Base-by-base conservation (phyloP, 2,329 filamentous ascomycete genomes). In the Botrytis porri region DNA sequence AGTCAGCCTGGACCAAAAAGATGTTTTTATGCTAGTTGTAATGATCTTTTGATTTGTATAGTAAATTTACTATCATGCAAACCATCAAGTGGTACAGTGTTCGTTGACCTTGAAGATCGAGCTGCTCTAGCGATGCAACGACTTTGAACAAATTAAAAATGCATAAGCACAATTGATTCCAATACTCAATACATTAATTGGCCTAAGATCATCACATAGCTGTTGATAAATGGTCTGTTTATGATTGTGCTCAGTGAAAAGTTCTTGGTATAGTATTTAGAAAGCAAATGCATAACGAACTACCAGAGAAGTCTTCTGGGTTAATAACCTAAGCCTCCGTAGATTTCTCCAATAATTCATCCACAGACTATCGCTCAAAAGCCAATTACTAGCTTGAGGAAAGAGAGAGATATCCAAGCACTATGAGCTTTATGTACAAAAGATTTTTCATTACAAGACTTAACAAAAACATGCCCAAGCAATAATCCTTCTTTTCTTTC, bases 1-100 rank as follows among this genome's bases (percentile, higher is more conserved):
- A 20, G 20, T 45, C 20, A 2, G 20, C 12, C 8, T 18, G 8
- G 20, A 12, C n/a, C 9, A 3, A 43, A 29, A 8, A 41, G 1
- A 29, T 12, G 18, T 8, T 18, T 29, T 14, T 4, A 22, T 12
- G 3, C 9, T 6, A n/a, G 7, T 9, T 5, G 5, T 20, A 1
- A 16, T 4, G n/a, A 29, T 20, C 0, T 43, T 1, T 12, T 16
- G n/a, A 20, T 41, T 10, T 32, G 4, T 0, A n/a, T 29, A 32
- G n/a, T 0, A 32, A 43, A 16, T 43, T 4, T 41, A 3, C 25
- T 12, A 22, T 5, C 0, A 9, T 29, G 37, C 8, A 6, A 29
- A 4, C 2, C 35, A 32, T 14, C 9, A 9, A 63, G 6, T 12
- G 16, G 4, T 12, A 8, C 2, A 4, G 25, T 62, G 3, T 9